These are phyloP conservation scores for Phytophthora sansomeana DNA, from an alignment of 352 stramenopile species.

Conservation along the genomic window DNA sequence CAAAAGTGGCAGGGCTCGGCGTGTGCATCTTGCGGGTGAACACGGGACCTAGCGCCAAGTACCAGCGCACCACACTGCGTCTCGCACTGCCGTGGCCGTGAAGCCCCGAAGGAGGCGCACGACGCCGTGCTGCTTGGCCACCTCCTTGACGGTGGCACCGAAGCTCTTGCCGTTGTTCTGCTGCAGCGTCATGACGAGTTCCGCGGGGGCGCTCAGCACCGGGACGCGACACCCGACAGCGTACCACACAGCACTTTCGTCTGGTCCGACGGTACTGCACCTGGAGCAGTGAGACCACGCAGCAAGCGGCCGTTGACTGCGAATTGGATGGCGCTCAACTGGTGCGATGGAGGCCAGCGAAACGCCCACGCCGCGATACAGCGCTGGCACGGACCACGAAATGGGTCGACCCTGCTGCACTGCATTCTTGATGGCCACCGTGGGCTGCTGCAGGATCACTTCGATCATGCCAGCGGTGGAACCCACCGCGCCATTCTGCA, in stretches of 20 bases:
- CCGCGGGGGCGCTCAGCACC: slow-evolving; percentile 69
- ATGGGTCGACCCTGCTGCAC: slow-evolving; percentile 82
- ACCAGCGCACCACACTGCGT: slow-evolving; percentile 82
- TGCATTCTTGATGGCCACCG: slow-evolving; percentile 87
- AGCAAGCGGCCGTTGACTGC: slow-evolving; percentile 77
- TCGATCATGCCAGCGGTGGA: slow-evolving; percentile 87
- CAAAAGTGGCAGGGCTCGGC: slow-evolving; percentile 62
- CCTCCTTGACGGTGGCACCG: slow-evolving; percentile 60
- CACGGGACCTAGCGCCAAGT: slow-evolving; percentile 78
- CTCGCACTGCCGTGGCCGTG: slow-evolving; percentile 65
- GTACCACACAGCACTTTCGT: slow-evolving; percentile 72
- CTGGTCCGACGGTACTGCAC: slow-evolving; percentile 42
- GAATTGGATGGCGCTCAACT: slow-evolving; percentile 84
- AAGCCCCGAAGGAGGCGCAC: slow-evolving; percentile 68
- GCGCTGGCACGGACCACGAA: slow-evolving; percentile 58
- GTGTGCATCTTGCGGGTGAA: slow-evolving; percentile 72
- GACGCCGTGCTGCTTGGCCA: slow-evolving; percentile 57
- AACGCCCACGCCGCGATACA: slow-evolving; percentile 85
- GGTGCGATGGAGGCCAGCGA: slow-evolving; percentile 82
- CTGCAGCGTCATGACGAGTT: slow-evolving; percentile 90
- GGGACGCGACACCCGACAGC: slow-evolving; percentile 69
- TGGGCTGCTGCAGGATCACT: slow-evolving; percentile 85
- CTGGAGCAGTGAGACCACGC: slow-evolving; percentile 35
- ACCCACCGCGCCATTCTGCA: slow-evolving; percentile 82
- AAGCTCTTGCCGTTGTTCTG: slow-evolving; percentile 85